These are phyloP conservation scores for Cardamine resedifolia DNA, from an alignment of 345 rosid genomes.

Conservation along the genomic window DNA sequence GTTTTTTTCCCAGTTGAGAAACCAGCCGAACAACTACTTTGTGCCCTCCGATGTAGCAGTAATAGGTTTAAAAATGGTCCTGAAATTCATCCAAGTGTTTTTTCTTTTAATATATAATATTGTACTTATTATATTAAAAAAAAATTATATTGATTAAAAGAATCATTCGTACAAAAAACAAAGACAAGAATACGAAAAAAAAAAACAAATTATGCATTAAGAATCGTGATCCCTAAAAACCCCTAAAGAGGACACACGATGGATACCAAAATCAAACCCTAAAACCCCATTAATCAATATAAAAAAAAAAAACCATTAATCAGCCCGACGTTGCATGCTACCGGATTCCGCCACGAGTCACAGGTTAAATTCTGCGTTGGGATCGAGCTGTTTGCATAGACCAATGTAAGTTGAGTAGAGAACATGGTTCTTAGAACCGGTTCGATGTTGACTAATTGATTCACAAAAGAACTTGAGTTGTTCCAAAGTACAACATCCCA, in stretches of 20 bases:
- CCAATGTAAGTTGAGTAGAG: conserved; percentile 59
- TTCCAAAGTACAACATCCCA: conserved; percentile 67
- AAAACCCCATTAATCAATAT: background rate
- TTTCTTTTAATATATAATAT: no score
- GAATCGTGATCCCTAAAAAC: background rate
- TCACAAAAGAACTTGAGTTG: conserved; percentile 80
- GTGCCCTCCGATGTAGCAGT: no score
- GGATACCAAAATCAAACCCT: background rate
- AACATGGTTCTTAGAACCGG: conserved; percentile 78
- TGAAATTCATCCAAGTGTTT: no score
- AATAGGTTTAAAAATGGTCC: no score
- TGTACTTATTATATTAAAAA: no score
- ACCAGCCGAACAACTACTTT: no score
- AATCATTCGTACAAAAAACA: background rate
- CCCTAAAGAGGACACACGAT: background rate
- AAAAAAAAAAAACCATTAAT: no score
- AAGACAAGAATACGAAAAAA: background rate
- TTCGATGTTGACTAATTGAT: conserved; percentile 56
- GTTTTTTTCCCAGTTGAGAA: no score
- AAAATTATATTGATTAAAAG: background rate
- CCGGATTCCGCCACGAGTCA: background rate
- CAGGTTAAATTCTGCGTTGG: conserved; percentile 12
- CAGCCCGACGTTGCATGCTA: background rate
- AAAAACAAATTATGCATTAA: background rate
- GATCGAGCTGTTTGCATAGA: conserved; percentile 61